Base-by-base conservation (phyloP, 805 yeast genomes). In the Wickerhamiella nectarea region DNA sequence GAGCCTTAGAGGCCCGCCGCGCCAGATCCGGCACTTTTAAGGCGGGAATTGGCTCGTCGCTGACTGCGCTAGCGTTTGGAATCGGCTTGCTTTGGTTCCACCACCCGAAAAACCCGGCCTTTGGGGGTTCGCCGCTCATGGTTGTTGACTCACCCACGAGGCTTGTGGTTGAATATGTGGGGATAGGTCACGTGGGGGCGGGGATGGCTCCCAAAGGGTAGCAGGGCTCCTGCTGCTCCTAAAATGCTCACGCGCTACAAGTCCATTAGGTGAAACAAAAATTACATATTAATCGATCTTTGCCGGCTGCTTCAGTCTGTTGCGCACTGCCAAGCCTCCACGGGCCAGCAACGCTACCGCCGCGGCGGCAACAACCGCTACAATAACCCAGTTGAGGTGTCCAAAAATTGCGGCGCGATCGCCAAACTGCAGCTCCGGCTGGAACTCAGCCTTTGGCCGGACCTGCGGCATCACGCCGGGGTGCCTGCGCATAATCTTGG, bases 1-100 rank as follows among this genome's bases (percentile, higher is more conserved):
- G 50, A 14, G 49, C 48, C 17, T 36, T 21, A 10, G 36, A 24
- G 18, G 28, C 21, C 15, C 43, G 37, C 29, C 39, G 39, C 9
- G 20, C 33, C 9, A 22, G 14, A 7, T 29, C 36, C 14, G 15
- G 36, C 21, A 21, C 28, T 11, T 7, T 6, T 3, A 14, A 3
- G 3, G 25, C 14, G 19, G 34, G 29, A n/a, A 20, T 12, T 4
- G 42, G 36, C 22, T 39, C 42, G 21, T 39, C 42, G 11, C 36
- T 29, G 7, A 39, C 33, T 7, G 42, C 42, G 15, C 18, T 39
- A 3, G 26, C 36, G 12, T 12, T 12, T 11, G 42, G 36, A n/a
- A 31, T 35, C 20, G 31, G 24, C 14, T 28, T 31, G 15, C 29
- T 35, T 14, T 31, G 25, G 15, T 14, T 14, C 15, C 33, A 22